A percentile compares a stretch with the other conserved stretches of the same genome.
Conservation (phyloP, 106 monocot genomes). For the Acorus calamus region DNA sequence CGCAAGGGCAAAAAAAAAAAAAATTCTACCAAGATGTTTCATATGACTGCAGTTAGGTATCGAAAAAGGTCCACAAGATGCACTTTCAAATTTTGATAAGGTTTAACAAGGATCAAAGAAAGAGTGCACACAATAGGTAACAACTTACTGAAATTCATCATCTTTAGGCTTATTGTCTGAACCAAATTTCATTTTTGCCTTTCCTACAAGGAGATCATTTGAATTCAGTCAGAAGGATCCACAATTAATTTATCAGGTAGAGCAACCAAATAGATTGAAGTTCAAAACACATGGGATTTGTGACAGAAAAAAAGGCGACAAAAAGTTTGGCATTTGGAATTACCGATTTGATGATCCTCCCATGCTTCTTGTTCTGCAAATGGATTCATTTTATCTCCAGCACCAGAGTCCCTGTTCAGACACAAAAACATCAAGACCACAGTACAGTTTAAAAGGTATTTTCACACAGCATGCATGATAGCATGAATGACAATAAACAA, state of each 20-base stretch:
- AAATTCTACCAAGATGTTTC: no score
- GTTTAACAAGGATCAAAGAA: not conserved
- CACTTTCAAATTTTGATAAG: no score
- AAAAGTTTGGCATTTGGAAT: not conserved
- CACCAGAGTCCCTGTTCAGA: slow-evolving; percentile 47
- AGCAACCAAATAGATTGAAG: no score
- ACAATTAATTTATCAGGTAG: not conserved
- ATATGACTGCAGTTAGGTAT: no score
- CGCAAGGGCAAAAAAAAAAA: no score
- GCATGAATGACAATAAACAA: not conserved
- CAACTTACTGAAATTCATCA: slow-evolving; percentile 79
- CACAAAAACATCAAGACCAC: not conserved
- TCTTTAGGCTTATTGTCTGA: slow-evolving; percentile 59
- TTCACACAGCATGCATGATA: not conserved
- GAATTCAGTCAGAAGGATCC: not conserved
- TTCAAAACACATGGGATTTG: no score
- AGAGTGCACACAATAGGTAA: not conserved
- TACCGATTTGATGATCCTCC: slow-evolving; percentile 99
- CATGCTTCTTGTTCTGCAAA: slow-evolving; percentile 99
- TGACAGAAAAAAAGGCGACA: no score
- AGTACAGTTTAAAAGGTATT: not conserved
- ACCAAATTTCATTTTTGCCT: slow-evolving; percentile 70
- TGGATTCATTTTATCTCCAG: slow-evolving; percentile 92
- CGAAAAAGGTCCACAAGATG: no score
- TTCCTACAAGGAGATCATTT: slow-evolving; percentile 36